Base-by-base conservation (phyloP, 441 rosid species). In the Gossypium laxum region DNA sequence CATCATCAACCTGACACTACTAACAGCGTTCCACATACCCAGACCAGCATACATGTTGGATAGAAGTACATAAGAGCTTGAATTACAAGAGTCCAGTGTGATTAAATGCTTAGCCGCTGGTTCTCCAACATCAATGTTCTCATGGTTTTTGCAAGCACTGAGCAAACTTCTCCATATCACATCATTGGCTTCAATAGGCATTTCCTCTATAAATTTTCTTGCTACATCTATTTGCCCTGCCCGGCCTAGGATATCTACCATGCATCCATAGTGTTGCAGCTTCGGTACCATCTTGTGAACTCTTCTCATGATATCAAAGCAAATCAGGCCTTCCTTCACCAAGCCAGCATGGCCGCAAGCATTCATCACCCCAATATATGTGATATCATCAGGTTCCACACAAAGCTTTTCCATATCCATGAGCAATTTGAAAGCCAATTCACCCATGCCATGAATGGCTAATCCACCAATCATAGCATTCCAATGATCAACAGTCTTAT, bases 401-500 rank as follows among this genome's bases (percentile, higher is more conserved):
- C 77, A 76, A 4, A 50, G 66, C 48, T 80, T 85, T 70, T 82
- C 86, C 73, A 86, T 85, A 75, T 85, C 64, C 76, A 88, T 67
- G 61, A 88, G 82, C 79, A 80, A 76, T 60, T 79, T 73, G 30
- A 88, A 88, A 22, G 90, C 93, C 19, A 80, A 72, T 73, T 83
- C 86, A 41, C 91, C 88, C 22, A 76, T 74, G 48, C 93, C 93
- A 62, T 86, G 90, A 57, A 86, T 65, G 60, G 92, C 89, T 57
- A 88, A 14, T 11, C 92, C 92, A 72, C 82, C 81, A 66, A 88
- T 88, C 85, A 85, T 85, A 5, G 90, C 90, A 72, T 88, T 88
- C 92, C 90, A 88, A 41, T 86, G 92, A 75, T 82, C 90, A 73
- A 88, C 86, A 43, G 55, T 76, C 75, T 79, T 86, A 34, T 75